Base-by-base conservation (phyloP, 371 early-diverging fungal species). In the Coemansia sp. region DNA sequence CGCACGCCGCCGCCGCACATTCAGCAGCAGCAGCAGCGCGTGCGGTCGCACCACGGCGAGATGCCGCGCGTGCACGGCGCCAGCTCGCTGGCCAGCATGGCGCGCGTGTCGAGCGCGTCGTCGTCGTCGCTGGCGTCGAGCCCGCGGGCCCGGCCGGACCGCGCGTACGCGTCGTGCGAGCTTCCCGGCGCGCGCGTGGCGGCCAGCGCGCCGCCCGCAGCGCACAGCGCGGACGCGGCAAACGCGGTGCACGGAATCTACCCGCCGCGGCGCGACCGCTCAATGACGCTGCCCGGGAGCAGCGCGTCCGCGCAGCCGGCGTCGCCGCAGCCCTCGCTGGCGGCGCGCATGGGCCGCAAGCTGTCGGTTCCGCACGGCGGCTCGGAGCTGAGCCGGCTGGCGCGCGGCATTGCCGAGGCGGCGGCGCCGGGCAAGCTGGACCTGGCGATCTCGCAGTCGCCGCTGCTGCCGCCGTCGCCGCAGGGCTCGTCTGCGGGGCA, bases 201-300 rank as follows among this genome's bases (percentile, higher is more conserved):
- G 31, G 6, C 54, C 38, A 38, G 14, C 16, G 55, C 26, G 11
- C 30, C 55, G n/a, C 5, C 42, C 9, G 9, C 39, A 3, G 48
- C 48, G 11, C 61, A 31, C 20, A 62, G 63, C 63, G 63, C 60
- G 4, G 63, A 62, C n/a, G 61, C 63, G 9, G 38, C 30, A 9
- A 7, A 20, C 7, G 48, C 53, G 38, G 0, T 34, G n/a, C 47
- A 36, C 63, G 62, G 47, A 36, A 42, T 16, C 16, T 38, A 53
- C 35, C 35, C 53, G 30, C 20, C 40, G 43, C 66, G 58, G 43
- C 68, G 68, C 31, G 66, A 68, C 16, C 68, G 68, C 42, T 68
- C 68, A 10, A 48, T 58, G 59, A 68, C 68, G 2, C 34, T 68
- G 26, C 68, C 68, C 1, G 48, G 68, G 26, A 47, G 48, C 33